Percentiles rank a stretch among this genome's conserved stretches.
Conservation (phyloP, 192 early-diverging fungal genomes). For the Cetraspora pellucida region DNA sequence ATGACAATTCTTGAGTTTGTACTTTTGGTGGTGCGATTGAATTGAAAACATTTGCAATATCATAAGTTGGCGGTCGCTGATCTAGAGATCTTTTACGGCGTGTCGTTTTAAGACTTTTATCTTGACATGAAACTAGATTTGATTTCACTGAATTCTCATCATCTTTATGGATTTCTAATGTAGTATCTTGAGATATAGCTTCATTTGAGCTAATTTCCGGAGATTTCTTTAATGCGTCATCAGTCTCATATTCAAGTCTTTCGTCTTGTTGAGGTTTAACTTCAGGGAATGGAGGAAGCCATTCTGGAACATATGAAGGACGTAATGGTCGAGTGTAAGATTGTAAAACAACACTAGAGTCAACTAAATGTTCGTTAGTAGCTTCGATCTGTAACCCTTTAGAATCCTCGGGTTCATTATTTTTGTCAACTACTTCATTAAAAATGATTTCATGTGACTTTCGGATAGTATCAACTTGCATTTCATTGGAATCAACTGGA, state of each 20-base stretch:
- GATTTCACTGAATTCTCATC: neutral
- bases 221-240: too few species aligned
- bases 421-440: too few species aligned
- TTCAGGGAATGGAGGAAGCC: conserved; percentile 17
- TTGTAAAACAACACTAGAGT: too few species aligned
- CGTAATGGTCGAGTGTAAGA: neutral
- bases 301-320: conserved; percentile 12
- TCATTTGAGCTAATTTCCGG: too few species aligned
- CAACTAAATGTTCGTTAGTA: too few species aligned
- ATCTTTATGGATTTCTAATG: neutral
- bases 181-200: too few species aligned
- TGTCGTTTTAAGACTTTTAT: too few species aligned
- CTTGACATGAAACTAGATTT: neutral
- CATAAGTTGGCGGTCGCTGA: conserved; percentile 4
- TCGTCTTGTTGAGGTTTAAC: neutral
- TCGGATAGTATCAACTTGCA: neutral
- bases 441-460: neutral
- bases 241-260: neutral
- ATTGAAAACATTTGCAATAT: neutral
- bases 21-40: neutral
- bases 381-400: too few species aligned
- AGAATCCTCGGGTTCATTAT: too few species aligned
- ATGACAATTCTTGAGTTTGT: neutral
- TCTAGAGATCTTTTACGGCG: neutral
- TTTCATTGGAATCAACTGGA: neutral